Evolutionary conservation across 2,329 filamentous ascomycete genomes (phyloP).

Genomic region (Xylariaceae sp.): DNA sequence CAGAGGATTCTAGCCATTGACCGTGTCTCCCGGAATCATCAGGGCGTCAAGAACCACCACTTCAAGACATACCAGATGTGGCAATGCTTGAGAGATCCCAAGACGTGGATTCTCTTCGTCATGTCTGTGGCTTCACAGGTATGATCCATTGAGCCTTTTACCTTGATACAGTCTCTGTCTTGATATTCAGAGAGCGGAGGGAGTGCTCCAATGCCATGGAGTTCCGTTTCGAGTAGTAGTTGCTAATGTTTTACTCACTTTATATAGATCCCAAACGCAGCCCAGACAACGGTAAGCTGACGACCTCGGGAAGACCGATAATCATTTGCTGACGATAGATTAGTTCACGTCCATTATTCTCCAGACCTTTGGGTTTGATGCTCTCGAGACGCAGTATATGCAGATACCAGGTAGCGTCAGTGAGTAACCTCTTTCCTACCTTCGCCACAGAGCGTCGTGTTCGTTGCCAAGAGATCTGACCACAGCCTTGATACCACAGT

Average conservation of each 20-base stretch:
- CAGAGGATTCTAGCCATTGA: conserved; percentile 28
- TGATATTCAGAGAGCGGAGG: background rate
- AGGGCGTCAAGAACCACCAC: conserved; percentile 33
- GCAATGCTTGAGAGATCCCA: conserved; percentile 45
- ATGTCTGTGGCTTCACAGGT: conserved; percentile 48
- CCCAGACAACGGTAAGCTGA: conserved; percentile 41
- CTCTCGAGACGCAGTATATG: conserved; percentile 51
- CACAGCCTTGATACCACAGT: conserved; percentile 25
- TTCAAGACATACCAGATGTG: conserved; percentile 44
- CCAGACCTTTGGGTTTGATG: conserved; percentile 35
- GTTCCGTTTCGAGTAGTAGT: background rate
- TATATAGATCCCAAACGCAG: conserved; percentile 47
- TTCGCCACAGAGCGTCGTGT: background rate
- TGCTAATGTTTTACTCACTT: background rate
- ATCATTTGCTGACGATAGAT: background rate
- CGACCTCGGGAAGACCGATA: background rate
- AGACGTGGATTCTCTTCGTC: conserved; percentile 53
- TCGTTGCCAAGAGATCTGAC: background rate
- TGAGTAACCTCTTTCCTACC: conserved; percentile 1
- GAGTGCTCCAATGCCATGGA: no score
- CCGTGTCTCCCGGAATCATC: conserved; percentile 26
- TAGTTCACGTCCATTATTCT: conserved; percentile 30
- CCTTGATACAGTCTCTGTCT: background rate
- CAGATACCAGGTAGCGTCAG: conserved; percentile 54
- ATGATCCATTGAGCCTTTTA: background rate